A percentile compares a stretch with the other conserved stretches of the same genome.
Evolutionary conservation across 2,329 filamentous ascomycete species (phyloP).

Genomic region (Moelleriella libera): DNA sequence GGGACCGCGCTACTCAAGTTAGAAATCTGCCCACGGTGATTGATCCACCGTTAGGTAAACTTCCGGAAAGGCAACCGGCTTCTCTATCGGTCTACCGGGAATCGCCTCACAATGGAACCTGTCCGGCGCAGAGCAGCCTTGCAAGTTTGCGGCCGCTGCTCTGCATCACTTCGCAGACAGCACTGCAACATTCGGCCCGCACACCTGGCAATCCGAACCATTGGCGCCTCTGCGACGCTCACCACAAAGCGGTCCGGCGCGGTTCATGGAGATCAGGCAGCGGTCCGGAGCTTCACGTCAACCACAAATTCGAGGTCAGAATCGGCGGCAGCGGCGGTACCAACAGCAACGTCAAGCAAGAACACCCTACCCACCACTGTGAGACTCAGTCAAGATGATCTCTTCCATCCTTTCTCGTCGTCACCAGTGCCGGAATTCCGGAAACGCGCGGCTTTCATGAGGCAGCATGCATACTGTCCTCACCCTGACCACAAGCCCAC

Average conservation of each 20-base stretch:
- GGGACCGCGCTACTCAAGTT: too few relatives aligned
- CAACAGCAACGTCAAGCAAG: slow-evolving; percentile 1
- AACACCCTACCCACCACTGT: slow-evolving; percentile 11
- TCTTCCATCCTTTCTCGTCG: slow-evolving; percentile 84
- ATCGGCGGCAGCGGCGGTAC: slow-evolving; percentile 8
- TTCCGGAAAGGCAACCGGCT: too few relatives aligned
- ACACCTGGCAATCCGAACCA: slow-evolving; percentile 12
- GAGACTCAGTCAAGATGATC: slow-evolving; percentile 55
- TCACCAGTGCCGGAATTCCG: slow-evolving; percentile 85
- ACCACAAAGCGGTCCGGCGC: slow-evolving; percentile 7
- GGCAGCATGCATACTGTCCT: slow-evolving; percentile 84
- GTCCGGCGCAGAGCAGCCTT: slow-evolving; percentile 23
- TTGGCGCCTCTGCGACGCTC: slow-evolving; percentile 11
- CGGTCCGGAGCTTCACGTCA: slow-evolving; percentile 16
- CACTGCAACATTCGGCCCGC: slow-evolving; percentile 8
- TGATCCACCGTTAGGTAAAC: too few relatives aligned
- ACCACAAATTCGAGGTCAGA: slow-evolving; percentile 12
- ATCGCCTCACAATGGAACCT: slow-evolving; percentile 20
- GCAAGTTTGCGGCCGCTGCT: slow-evolving; percentile 25
- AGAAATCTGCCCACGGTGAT: too few relatives aligned
- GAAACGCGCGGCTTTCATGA: slow-evolving; percentile 77
- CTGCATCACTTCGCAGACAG: slow-evolving; percentile 18
- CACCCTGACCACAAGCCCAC: slow-evolving; percentile 77
- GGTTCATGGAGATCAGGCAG: slow-evolving; percentile 5
- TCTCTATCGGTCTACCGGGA: not conserved